A percentile compares a stretch with the other conserved stretches of the same genome.
Evolutionary conservation across 768 basidiomycete species (phyloP).

Genomic region (Tylopilus intermedius): DNA sequence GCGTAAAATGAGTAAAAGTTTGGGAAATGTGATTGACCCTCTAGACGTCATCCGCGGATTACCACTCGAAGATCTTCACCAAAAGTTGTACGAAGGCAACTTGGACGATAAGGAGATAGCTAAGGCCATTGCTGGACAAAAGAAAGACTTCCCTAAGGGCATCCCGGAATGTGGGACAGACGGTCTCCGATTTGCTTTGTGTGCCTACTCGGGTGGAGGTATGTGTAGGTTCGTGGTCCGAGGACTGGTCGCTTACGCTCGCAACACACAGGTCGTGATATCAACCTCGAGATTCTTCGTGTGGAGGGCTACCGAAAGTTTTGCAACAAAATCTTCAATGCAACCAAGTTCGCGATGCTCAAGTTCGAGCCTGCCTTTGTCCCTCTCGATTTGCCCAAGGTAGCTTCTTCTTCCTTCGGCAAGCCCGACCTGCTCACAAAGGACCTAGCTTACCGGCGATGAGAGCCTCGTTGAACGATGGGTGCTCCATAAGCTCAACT

Average conservation of each 20-base stretch:
- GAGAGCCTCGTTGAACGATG: slow-evolving; percentile 92
- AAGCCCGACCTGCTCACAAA: slow-evolving; percentile 5
- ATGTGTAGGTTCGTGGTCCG: slow-evolving; percentile 8
- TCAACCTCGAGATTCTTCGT: slow-evolving; percentile 92
- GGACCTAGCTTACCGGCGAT: slow-evolving; percentile 69
- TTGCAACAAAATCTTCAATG: slow-evolving; percentile 99
- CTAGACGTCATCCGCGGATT: slow-evolving; percentile 90
- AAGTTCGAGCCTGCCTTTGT: slow-evolving; percentile 84
- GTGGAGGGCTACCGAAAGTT: slow-evolving; percentile 99
- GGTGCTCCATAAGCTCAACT: slow-evolving; percentile 92
- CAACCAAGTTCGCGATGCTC: slow-evolving; percentile 98
- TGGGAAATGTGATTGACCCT: slow-evolving; percentile 97
- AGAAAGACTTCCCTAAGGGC: slow-evolving; percentile 98
- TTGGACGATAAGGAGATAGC: slow-evolving; percentile 87
- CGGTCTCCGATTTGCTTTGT: slow-evolving; percentile 90
- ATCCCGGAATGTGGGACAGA: slow-evolving; percentile 99
- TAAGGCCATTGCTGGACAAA: slow-evolving; percentile 92
- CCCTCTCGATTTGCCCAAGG: slow-evolving; percentile 66
- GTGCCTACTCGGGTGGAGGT: slow-evolving; percentile 92
- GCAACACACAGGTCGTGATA: slow-evolving; percentile 70
- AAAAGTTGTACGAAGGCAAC: slow-evolving; percentile 86
- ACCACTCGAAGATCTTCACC: slow-evolving; percentile 71
- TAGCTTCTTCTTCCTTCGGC: slow-evolving; percentile 26
- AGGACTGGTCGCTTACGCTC: not conserved
- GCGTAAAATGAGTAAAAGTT: slow-evolving; percentile 97